Evolutionary conservation across 148 eudicot genomes (phyloP).

Genomic region (Rheum nobile): DNA sequence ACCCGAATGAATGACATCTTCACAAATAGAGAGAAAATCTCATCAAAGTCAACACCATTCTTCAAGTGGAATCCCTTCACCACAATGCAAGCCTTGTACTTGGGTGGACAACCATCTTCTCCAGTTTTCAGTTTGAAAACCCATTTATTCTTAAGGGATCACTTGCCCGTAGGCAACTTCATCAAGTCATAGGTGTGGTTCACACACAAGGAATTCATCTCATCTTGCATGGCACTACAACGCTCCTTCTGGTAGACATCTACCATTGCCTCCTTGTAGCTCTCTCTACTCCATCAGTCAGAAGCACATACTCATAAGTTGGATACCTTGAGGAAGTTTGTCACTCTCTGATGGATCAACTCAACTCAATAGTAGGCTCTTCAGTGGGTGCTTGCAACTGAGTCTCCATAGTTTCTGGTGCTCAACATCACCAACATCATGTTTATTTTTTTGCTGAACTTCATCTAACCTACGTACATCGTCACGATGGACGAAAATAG

Average conservation of each 20-base stretch:
- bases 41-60: background rate
- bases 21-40: background rate
- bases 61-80: background rate
- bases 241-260: background rate
- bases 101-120: background rate
- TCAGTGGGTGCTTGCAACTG: background rate
- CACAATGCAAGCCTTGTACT: background rate
- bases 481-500: too few relatives aligned
- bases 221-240: too few relatives aligned
- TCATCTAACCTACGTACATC: too few relatives aligned
- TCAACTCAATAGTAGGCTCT: background rate
- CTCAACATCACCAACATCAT: background rate
- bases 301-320: background rate
- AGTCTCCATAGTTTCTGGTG: background rate
- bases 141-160: background rate
- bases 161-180: background rate
- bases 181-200: background rate
- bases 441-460: background rate
- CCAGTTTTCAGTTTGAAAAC: too few relatives aligned
- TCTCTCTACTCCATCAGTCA: background rate
- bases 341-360: background rate
- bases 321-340: background rate
- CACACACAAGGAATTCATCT: conserved; percentile 6
- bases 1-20: background rate
- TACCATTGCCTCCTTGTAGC: background rate